phyloP scores from a whole-genome alignment of 2,329 filamentous ascomycete species.

The Pseudonectria buxi region DNA sequence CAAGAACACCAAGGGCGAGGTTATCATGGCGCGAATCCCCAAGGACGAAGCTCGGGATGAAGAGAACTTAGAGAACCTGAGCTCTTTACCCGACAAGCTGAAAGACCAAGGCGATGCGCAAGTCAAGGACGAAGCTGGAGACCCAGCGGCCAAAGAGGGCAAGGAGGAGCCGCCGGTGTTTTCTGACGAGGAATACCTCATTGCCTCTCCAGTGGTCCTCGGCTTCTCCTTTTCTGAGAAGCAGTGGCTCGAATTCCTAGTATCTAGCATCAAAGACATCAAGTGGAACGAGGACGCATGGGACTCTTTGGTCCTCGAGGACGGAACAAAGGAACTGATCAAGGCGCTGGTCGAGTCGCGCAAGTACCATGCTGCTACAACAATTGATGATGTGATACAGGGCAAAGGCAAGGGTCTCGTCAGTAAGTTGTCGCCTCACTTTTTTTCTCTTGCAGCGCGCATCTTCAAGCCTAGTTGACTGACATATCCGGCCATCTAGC shows the following conservation, averaged over 20 bases:
- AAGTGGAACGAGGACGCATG: slow-evolving; percentile 81
- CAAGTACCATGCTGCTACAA: slow-evolving; percentile 73
- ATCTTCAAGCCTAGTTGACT: slow-evolving; percentile 4
- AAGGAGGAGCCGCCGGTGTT: slow-evolving; percentile 45
- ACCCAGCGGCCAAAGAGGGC: slow-evolving; percentile 9
- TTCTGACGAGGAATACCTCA: slow-evolving; percentile 75
- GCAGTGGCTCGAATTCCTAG: slow-evolving; percentile 80
- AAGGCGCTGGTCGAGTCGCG: slow-evolving; percentile 74
- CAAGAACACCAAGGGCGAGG: slow-evolving; percentile 35
- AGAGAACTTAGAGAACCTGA: slow-evolving; percentile 43
- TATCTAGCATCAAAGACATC: slow-evolving; percentile 73
- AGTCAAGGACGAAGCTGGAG: slow-evolving; percentile 8
- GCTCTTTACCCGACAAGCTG: slow-evolving; percentile 37
- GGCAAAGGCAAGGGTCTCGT: slow-evolving; percentile 86
- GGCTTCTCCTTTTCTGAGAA: slow-evolving; percentile 87
- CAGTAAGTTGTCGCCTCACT: too few relatives aligned
- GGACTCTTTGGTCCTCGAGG: slow-evolving; percentile 67
- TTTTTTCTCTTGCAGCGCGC: too few relatives aligned
- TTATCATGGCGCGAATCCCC: slow-evolving; percentile 24
- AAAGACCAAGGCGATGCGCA: slow-evolving; percentile 4
- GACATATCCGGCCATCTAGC: slow-evolving; percentile 28
- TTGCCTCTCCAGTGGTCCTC: slow-evolving; percentile 76
- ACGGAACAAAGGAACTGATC: slow-evolving; percentile 58
- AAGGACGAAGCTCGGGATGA: slow-evolving; percentile 27
- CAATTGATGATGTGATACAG: slow-evolving; percentile 74